Evolutionary conservation across 768 basidiomycete genomes (phyloP), one percentile per base, ranked within the genome.

Genomic region (Hemileccinum impolitum): DNA sequence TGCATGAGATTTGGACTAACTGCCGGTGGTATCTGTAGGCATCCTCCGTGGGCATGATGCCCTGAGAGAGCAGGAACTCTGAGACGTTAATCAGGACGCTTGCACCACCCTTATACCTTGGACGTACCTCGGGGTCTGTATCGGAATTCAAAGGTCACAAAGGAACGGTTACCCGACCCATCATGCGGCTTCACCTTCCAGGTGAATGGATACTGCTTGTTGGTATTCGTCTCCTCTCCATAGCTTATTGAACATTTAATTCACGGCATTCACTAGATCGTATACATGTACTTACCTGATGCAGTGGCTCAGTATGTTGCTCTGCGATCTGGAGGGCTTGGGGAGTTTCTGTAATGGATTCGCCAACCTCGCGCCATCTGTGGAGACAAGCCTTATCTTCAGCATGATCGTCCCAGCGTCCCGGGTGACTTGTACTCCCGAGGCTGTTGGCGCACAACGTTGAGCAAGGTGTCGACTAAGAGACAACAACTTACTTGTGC

Each of bases 61-160:
- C 77, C 62, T 81, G 80, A 25, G 72, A 59, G 52, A 72, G 68
- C 41, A 81, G 60, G 49, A 78, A 81, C 35, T 76, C 81, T 80
- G 48, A 26, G 41, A 45, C 17, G 10, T n/a, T 5, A 15, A n/a
- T 15, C 31, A 14, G 31, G 1, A 23, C 23, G 23, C 23, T 23
- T 23, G 23, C 23, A 6, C 23, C 6, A 23, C 23, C 23, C 6
- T 23, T 23, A 23, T 0, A 13, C 39, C 21, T 45, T 13, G 23
- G 41, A 60, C 69, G 37, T 51, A 82, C 84, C 80, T 47, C 64
- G 68, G 32, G 79, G 70, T 21, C 82, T 70, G 62, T 88, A 88
- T 35, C 81, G 73, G 61, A 87, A 89, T 3, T 79, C 70, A 58
- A 88, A 88, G 14, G 81, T 78, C 21, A 85, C 81, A 46, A 76